Base-by-base conservation (phyloP, 495 filamentous ascomycete genomes). In the Podospora australis region DNA sequence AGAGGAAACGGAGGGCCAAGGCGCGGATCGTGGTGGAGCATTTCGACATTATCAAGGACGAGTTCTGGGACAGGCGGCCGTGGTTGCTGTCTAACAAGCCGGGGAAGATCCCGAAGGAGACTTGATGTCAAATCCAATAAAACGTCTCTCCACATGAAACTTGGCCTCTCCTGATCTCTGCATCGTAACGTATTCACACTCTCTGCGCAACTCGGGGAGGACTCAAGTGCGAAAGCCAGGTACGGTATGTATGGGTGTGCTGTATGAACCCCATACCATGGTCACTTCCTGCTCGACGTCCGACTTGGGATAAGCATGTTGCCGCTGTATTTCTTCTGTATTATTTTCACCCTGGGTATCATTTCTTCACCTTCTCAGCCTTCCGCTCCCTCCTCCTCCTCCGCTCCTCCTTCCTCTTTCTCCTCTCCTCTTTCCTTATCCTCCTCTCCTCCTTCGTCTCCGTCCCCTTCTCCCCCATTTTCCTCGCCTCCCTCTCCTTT, bases 41-140 rank as follows among this genome's bases (percentile, higher is more conserved):
- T 68, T 69, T 88, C 45, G 92, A 98, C 66, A 85, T 98, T 59
- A 96, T 97, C 62, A 86, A 83, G 50, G 86, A 96, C 69, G 84
- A 86, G 6, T 97, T 98, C 65, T 98, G 91, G 92, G 77, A 86
- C 50, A 72, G 73, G 55, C 73, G 86, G 57, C 88, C 90, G 6
- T 96, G 90, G 87, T 78, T 98, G 48, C 64, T 96, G 45, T 85
- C 80, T 13, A 81, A 83, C 46, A 86, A 81, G 57, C 79, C 84
- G 19, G 82, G 83, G 9, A 84, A 79, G 58, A 66, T 84, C 44
- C 80, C 81, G 3, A 76, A 73, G 39, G 69, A 81, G 60, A 66
- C 64, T 36, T 70, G 48, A 44, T 10, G 29, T 7, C 6, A 3
- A 9, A 8, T 21, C 3, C 20, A n/a, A 42, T n/a, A 19, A 23